Evolutionary conservation across 371 early-diverging fungal species (phyloP), one percentile per base, ranked within the genome.

Genomic region (Sporodiniella umbellata): DNA sequence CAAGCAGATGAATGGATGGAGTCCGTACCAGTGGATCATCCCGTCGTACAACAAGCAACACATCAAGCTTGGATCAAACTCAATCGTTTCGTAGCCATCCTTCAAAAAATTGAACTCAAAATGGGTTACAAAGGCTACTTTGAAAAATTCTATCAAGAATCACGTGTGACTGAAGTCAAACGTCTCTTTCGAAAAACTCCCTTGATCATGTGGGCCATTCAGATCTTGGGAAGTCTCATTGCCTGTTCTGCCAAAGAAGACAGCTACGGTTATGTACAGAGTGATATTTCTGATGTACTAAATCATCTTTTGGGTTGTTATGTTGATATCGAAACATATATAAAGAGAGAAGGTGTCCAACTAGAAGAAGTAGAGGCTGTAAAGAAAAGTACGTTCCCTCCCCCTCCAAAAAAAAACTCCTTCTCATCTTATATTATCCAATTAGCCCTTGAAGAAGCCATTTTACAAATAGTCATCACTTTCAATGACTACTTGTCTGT

Each of bases 241-340:
- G 58, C 72, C 10, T 70, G 75, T 8, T 83, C 83, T 0, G 56
- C 66, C 15, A 56, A 64, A 6, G 83, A 83, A 40, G 83, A 83
- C 56, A 56, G 62, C 3, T 73, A 64, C 49, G 81, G 83, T 2
- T 64, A 72, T 17, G 83, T 83, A 2, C 83, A 83, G 39, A 72
- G 64, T 39, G 78, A 83, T 30, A 70, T 80, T 23, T 53, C 64
- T 1, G 51, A 44, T 7, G 70, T 83, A 2, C 37, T 83, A n/a
- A 71, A 80, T 56, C 43, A 59, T 8, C 49, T 83, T 52, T 51
- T 79, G 33, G 73, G 62, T 3, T 58, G 65, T 40, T 56, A 80
- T 38, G 59, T 59, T 14, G 56, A 66, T 3, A 49, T 76, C 12
- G 72, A 78, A 42, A 45, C 54, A 22, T 60, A 68, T 31, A 19